These are phyloP conservation scores for Podaxis sp. DNA, from an alignment of 768 basidiomycete genomes.

Conservation along the genomic window DNA sequence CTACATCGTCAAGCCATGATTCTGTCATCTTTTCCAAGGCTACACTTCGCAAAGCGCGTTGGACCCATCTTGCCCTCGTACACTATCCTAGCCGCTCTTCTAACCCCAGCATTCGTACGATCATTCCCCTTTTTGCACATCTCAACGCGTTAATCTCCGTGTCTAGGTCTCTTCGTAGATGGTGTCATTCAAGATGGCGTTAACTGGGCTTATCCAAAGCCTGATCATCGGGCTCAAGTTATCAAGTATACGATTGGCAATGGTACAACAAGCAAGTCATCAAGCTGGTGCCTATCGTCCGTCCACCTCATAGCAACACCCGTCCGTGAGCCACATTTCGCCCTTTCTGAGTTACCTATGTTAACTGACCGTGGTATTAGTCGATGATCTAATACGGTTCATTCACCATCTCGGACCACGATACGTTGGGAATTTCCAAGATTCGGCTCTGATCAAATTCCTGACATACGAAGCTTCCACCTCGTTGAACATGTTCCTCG, in stretches of 20 bases:
- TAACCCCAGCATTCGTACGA: constrained; percentile 61
- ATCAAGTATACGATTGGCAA: constrained; percentile 56
- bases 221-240: constrained; percentile 34
- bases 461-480: constrained; percentile 85
- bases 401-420: constrained; percentile 82
- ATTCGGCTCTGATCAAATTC: constrained; percentile 65
- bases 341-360: not conserved
- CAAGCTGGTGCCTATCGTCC: constrained; percentile 72
- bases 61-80: constrained; percentile 73
- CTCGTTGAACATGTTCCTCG: constrained; percentile 77
- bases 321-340: constrained; percentile 40
- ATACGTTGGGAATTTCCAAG: constrained; percentile 77
- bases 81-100: constrained; percentile 58
- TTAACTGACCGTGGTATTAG: constrained; percentile 32
- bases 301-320: constrained; percentile 60
- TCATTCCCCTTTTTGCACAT: constrained; percentile 6
- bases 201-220: constrained; percentile 63
- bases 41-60: constrained; percentile 53
- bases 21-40: constrained; percentile 44
- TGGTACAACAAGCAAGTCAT: constrained; percentile 32
- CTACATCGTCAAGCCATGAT: constrained; percentile 30
- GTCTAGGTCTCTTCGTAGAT: constrained; percentile 70
- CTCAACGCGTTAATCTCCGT: constrained; percentile 1
- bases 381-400: constrained; percentile 70
- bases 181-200: constrained; percentile 65